Percentiles rank a stretch among this genome's conserved stretches.
phyloP scores from a whole-genome alignment of 805 yeast genomes.

The Cyberlindnera misumaiensis region DNA sequence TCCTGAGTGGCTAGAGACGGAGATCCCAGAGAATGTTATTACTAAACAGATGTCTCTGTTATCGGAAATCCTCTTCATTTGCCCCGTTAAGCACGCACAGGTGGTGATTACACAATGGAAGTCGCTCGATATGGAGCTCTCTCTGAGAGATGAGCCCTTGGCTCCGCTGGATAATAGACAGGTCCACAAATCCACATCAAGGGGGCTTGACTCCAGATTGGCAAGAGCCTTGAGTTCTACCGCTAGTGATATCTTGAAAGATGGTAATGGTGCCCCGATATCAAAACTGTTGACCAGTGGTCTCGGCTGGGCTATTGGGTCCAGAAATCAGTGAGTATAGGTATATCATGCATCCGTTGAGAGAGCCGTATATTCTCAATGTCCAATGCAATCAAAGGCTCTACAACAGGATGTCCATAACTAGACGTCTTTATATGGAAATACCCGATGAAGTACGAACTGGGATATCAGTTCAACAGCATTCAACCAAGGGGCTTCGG shows the following conservation, averaged over 20 bases:
- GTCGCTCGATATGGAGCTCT: constrained; percentile 34
- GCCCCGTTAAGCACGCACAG: constrained; percentile 49
- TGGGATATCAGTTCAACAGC: too few relatives aligned
- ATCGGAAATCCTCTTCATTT: constrained; percentile 41
- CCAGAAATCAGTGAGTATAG: neutral
- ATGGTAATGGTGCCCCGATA: constrained; percentile 21
- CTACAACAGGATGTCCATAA: too few relatives aligned
- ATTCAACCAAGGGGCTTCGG: too few relatives aligned
- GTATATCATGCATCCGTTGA: neutral
- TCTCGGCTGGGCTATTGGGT: constrained; percentile 45
- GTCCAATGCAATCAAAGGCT: too few relatives aligned
- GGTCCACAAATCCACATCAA: neutral
- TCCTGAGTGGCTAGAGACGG: constrained; percentile 36
- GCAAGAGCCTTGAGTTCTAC: constrained; percentile 19
- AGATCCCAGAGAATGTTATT: constrained; percentile 31
- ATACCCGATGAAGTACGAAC: too few relatives aligned
- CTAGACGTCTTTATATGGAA: too few relatives aligned
- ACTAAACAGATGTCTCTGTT: constrained; percentile 48
- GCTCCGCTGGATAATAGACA: neutral
- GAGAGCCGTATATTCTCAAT: too few relatives aligned
- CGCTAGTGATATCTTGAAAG: constrained; percentile 16
- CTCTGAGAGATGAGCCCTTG: constrained; percentile 20
- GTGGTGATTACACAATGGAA: constrained; percentile 62
- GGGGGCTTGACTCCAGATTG: constrained; percentile 15
- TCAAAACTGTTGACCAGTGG: constrained; percentile 40